Evolutionary conservation across 2,329 filamentous ascomycete species (phyloP).

Genomic region (Xylariaceae sp.): DNA sequence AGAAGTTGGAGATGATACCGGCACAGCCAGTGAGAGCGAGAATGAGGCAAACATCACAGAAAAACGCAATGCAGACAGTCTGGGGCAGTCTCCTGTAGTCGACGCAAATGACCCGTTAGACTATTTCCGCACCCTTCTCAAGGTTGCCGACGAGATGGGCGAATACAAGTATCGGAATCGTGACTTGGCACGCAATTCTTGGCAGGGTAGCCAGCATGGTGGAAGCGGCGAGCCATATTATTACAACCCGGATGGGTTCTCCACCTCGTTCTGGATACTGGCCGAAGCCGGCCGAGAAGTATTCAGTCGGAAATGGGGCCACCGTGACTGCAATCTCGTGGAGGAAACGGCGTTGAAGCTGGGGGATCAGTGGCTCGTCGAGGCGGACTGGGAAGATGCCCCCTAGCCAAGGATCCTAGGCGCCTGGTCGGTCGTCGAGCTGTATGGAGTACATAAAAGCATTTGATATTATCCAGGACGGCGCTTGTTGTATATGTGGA

Average conservation of each 20-base stretch:
- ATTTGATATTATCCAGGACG: slow-evolving; percentile 8
- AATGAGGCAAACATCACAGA: too few species aligned
- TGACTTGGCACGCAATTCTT: slow-evolving; percentile 39
- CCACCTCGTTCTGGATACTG: slow-evolving; percentile 38
- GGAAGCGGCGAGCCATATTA: slow-evolving; percentile 50
- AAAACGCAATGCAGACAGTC: too few species aligned
- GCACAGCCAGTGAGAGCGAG: too few species aligned
- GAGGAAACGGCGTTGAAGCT: slow-evolving; percentile 24
- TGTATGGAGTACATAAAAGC: slow-evolving; percentile 9
- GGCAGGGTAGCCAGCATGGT: slow-evolving; percentile 47
- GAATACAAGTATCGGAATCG: slow-evolving; percentile 26
- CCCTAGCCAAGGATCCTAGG: slow-evolving; percentile 3
- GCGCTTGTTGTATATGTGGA: neutral
- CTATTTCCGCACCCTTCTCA: slow-evolving; percentile 27
- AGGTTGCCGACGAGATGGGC: slow-evolving; percentile 28
- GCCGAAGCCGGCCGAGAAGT: slow-evolving; percentile 41
- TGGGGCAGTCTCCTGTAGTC: slow-evolving; percentile 16
- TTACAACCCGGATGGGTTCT: slow-evolving; percentile 41
- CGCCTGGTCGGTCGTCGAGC: slow-evolving; percentile 1
- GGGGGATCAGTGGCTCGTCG: slow-evolving; percentile 27
- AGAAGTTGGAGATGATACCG: too few species aligned
- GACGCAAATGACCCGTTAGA: slow-evolving; percentile 12
- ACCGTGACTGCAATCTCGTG: slow-evolving; percentile 24
- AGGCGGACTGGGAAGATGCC: slow-evolving; percentile 25
- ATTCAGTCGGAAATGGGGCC: slow-evolving; percentile 29